These are phyloP conservation scores for Tetracladium maxilliforme DNA, from an alignment of 2,329 filamentous ascomycete species.

Conservation along the genomic window DNA sequence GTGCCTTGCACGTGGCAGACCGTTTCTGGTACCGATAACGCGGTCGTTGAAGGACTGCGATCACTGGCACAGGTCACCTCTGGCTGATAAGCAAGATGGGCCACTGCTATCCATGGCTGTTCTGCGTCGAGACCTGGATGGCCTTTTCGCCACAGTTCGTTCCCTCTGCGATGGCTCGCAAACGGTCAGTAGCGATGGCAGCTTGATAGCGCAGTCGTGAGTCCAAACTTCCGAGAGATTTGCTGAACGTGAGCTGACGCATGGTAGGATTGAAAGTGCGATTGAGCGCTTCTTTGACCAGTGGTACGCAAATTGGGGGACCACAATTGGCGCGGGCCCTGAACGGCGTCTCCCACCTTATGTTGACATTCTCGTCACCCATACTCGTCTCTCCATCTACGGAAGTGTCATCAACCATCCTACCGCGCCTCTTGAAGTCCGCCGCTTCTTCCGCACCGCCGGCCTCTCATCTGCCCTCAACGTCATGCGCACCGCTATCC, in stretches of 20 bases:
- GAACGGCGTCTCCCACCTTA: conserved; percentile 51
- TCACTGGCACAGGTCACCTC: conserved; percentile 48
- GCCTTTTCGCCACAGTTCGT: conserved; percentile 40
- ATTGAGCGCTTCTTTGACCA: conserved; percentile 52
- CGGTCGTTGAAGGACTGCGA: conserved; percentile 53
- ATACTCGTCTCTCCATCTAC: conserved; percentile 62
- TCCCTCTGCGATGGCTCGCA: conserved; percentile 43
- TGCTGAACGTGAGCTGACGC: too few species aligned
- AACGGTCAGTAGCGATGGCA: conserved; percentile 30
- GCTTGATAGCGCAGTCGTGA: conserved; percentile 35
- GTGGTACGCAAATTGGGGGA: conserved; percentile 50
- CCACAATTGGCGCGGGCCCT: conserved; percentile 35
- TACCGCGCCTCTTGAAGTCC: conserved; percentile 54
- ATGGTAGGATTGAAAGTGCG: conserved; percentile 35
- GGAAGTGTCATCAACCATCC: conserved; percentile 62
- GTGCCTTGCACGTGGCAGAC: conserved; percentile 54
- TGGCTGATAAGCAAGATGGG: conserved; percentile 53
- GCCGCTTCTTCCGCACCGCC: conserved; percentile 58
- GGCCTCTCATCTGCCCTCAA: conserved; percentile 60
- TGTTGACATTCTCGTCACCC: conserved; percentile 59
- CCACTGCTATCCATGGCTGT: conserved; percentile 61
- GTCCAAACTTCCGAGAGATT: conserved; percentile 6
- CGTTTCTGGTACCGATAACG: conserved; percentile 53
- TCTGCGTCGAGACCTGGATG: conserved; percentile 48
- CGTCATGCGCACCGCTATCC: conserved; percentile 58